Base-by-base conservation (phyloP, 2,329 filamentous ascomycete species). In the Alternaria gansuensis region DNA sequence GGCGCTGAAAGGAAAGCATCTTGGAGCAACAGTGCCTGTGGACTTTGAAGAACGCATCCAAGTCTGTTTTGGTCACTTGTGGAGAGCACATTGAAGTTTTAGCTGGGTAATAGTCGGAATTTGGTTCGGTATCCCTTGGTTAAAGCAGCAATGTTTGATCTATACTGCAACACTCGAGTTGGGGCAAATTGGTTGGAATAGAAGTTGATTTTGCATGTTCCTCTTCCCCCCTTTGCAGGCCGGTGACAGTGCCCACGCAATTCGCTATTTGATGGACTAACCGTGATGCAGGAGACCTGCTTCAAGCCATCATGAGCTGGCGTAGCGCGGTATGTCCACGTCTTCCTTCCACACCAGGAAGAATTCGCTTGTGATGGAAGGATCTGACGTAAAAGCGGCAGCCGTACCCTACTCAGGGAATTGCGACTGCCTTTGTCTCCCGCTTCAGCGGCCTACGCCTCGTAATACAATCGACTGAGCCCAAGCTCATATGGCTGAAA, bases 1-100 rank as follows among this genome's bases (percentile, higher is more conserved):
- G 52, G 34, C 57, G 59, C 26, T 66, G 62, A 63, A 48, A 46
- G 28, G 23, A 37, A 24, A 17, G 6, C 11, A 17, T n/a, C n/a
- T 31, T 24, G 54, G 24, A 21, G 21, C 11, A 39, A 29, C 11
- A 34, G 37, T 53, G 7, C n/a, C 14, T 3, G 10, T 14, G 33
- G 13, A 11, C 17, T n/a, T 48, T 29, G 14, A 5, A 23, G 11
- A 21, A n/a, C 9, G 36, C 24, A 21, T 17, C 29, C 8, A 21
- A 14, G 23, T 39, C 13, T 41, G 4, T 9, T 13, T 21, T 31
- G 28, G 31, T 40, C n/a, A 29, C 24, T 39, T n/a, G 14, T 39
- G 40, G 45, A 29, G 21, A 33, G 21, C 37, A 51, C 17, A 39
- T 44, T 40, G 41, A 34, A 45, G 28, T 26, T 54, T 21, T n/a